Conservation (phyloP, 345 rosid genomes). For the Camelina neglecta region DNA sequence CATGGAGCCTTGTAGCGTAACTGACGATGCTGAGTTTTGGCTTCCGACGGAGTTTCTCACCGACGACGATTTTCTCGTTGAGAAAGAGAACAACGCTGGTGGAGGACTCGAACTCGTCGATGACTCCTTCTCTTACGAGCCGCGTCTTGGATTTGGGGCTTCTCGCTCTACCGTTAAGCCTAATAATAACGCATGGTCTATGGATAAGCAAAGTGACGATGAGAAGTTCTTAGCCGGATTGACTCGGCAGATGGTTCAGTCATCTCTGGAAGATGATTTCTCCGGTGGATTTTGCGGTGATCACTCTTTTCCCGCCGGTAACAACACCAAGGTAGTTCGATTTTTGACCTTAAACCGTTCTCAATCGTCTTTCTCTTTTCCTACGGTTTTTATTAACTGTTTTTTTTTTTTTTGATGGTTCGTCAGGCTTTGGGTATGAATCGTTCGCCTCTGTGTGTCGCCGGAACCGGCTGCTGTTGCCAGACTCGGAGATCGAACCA, state of each 20-base stretch:
- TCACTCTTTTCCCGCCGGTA: conserved; percentile 22
- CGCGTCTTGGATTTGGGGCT: conserved; percentile 47
- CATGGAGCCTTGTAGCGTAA: conserved; percentile 62
- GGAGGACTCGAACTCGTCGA: not conserved
- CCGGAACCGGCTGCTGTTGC: conserved; percentile 51
- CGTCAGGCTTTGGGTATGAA: conserved; percentile 48
- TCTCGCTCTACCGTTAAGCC: conserved; percentile 71
- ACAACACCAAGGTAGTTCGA: conserved; percentile 46
- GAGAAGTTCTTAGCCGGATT: conserved; percentile 54
- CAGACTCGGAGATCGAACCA: conserved; percentile 8
- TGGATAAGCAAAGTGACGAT: conserved; percentile 48
- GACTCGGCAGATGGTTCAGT: conserved; percentile 50
- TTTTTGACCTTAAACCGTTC: not conserved
- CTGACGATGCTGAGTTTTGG: conserved; percentile 70
- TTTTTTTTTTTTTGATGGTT: not conserved
- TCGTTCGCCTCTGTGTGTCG: conserved; percentile 52
- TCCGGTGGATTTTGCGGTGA: conserved; percentile 31
- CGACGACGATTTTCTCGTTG: conserved; percentile 61
- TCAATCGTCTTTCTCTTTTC: not conserved
- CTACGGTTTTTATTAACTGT: not conserved
- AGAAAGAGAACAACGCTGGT: conserved; percentile 11
- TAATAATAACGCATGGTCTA: not conserved
- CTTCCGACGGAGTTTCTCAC: conserved; percentile 77
- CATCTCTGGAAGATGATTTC: conserved; percentile 52
- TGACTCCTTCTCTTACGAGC: conserved; percentile 11